These are phyloP conservation scores for Yamadazyma takamatsuzukensis DNA, from an alignment of 805 yeast species.

Conservation along the genomic window DNA sequence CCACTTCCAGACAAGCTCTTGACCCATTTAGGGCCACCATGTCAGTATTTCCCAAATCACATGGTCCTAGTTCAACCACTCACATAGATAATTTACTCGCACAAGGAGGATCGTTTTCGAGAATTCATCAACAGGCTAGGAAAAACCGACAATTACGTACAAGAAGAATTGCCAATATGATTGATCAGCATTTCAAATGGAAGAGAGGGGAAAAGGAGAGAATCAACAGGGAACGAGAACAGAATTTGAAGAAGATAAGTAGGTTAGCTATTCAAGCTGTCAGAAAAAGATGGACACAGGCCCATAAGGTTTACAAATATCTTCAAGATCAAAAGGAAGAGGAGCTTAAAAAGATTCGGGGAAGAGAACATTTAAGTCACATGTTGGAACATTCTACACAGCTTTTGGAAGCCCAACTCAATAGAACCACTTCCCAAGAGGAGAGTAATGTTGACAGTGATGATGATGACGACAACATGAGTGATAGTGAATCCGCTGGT, in stretches of 20 bases:
- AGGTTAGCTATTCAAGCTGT: slow-evolving; percentile 79
- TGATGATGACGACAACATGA: slow-evolving; percentile 16
- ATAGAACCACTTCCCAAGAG: slow-evolving; percentile 25
- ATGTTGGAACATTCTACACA: slow-evolving; percentile 91
- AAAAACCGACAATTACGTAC: slow-evolving; percentile 63
- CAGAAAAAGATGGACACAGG: slow-evolving; percentile 85
- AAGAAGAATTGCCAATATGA: slow-evolving; percentile 71
- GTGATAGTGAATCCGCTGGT: slow-evolving; percentile 11
- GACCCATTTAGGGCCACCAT: slow-evolving; percentile 48
- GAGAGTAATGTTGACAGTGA: slow-evolving; percentile 12
- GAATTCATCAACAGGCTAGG: slow-evolving; percentile 62
- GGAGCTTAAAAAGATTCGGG: slow-evolving; percentile 72
- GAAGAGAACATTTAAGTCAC: slow-evolving; percentile 81
- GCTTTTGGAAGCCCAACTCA: slow-evolving; percentile 78
- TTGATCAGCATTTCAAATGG: slow-evolving; percentile 83
- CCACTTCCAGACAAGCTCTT: slow-evolving; percentile 31
- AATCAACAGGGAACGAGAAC: slow-evolving; percentile 69
- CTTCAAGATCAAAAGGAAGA: slow-evolving; percentile 76
- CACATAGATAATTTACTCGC: slow-evolving; percentile 70
- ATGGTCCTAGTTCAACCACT: slow-evolving; percentile 44
- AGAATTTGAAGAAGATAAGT: slow-evolving; percentile 65
- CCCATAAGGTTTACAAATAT: slow-evolving; percentile 73
- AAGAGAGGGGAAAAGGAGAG: slow-evolving; percentile 87
- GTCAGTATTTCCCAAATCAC: slow-evolving; percentile 37
- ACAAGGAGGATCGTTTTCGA: slow-evolving; percentile 72